phyloP scores from a whole-genome alignment of 1,284 basidiomycete species.

The Lentinus polychrous region DNA sequence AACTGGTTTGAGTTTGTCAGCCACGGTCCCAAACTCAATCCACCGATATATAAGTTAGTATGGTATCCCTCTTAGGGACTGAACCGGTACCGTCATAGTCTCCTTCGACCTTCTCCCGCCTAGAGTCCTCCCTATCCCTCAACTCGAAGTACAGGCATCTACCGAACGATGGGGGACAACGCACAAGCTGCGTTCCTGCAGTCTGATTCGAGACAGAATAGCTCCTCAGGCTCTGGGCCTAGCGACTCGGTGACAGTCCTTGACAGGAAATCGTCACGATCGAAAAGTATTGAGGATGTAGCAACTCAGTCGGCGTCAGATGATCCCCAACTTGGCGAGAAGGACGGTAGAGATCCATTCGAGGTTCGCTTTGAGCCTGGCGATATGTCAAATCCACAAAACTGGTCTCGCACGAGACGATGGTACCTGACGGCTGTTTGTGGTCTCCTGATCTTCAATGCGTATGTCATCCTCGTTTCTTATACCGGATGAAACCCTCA shows the following conservation, averaged over 20 bases:
- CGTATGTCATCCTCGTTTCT: slow-evolving; percentile 30
- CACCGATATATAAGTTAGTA: no score
- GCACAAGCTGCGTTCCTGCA: no score
- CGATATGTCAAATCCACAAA: slow-evolving; percentile 45
- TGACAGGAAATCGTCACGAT: background rate
- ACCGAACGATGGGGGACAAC: no score
- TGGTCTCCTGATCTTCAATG: slow-evolving; percentile 66
- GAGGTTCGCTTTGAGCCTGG: slow-evolving; percentile 31
- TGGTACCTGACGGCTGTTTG: slow-evolving; percentile 61
- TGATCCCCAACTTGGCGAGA: slow-evolving; percentile 21
- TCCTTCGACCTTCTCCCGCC: no score
- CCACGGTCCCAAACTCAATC: no score
- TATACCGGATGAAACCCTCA: background rate
- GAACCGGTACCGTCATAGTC: no score
- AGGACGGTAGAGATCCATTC: slow-evolving; percentile 27
- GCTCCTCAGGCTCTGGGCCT: no score
- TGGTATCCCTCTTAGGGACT: no score
- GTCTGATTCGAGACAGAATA: no score
- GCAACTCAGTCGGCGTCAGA: slow-evolving; percentile 23
- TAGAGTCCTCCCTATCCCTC: no score
- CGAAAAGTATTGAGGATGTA: slow-evolving; percentile 15
- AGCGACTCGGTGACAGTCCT: slow-evolving; percentile 1
- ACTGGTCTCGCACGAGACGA: slow-evolving; percentile 48
- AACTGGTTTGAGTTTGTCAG: no score
- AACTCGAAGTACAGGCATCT: no score